These are phyloP conservation scores for Lithospermum erythrorhizon DNA, from an alignment of 257 asterid genomes.

Conservation along the genomic window DNA sequence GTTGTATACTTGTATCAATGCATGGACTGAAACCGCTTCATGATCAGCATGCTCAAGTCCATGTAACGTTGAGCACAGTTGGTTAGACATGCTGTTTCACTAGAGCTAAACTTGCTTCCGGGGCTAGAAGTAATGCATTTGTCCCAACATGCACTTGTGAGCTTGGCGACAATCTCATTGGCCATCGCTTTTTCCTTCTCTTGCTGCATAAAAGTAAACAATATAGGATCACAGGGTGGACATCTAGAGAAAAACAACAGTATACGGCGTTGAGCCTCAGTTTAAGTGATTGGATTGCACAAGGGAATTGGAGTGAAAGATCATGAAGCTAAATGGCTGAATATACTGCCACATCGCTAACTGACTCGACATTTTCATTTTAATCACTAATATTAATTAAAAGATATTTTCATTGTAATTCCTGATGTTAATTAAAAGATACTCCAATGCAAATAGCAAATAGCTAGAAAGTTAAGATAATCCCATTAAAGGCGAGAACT, in stretches of 20 bases:
- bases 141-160: constrained; percentile 83
- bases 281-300: no score
- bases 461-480: no score
- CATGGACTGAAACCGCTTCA: constrained; percentile 63
- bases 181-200: constrained; percentile 77
- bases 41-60: constrained; percentile 62
- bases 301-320: no score
- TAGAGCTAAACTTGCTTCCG: constrained; percentile 84
- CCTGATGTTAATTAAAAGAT: no score
- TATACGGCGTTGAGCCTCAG: no score
- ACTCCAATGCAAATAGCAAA: no score
- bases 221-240: constrained; percentile 1
- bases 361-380: no score
- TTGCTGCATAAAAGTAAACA: constrained; percentile 34
- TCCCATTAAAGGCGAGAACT: no score
- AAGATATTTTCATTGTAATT: no score
- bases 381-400: no score
- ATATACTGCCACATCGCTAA: not conserved
- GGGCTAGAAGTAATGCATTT: constrained; percentile 81
- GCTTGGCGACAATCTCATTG: constrained; percentile 64
- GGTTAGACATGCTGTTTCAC: constrained; percentile 63
- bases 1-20: constrained; percentile 12
- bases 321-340: no score
- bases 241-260: not conserved
- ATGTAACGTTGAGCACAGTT: constrained; percentile 81